Base-by-base conservation (phyloP, 1,284 basidiomycete genomes). In the Neonothopanus nambi region DNA sequence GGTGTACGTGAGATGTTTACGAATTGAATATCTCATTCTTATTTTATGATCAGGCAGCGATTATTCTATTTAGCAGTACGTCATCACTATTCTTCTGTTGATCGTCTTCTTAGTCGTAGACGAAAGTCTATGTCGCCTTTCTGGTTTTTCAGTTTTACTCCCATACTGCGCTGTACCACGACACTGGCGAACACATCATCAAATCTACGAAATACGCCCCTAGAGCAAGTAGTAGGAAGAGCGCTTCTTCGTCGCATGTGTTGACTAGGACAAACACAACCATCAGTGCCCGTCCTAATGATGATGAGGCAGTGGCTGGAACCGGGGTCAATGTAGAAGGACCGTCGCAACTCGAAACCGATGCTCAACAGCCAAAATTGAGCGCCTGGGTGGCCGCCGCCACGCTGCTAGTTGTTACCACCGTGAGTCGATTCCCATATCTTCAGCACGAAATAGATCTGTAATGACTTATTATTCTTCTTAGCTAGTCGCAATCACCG, bases 61-160 rank as follows among this genome's bases (percentile, higher is more conserved):
- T 96, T 52, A 83, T 96, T 48, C 76, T 95, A 3, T 78, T 95
- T 13, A 77, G 93, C 67, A 87, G 87, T 89, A 64, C 56, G 83
- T 67, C 49, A 50, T 57, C 56, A 38, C 26, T 1, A 11, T n/a
- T 12, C 18, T 26, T 23, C 39, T 17, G 9, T 15, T 12, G 5
- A 18, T 20, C 45, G 15, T 23, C 35, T 46, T 39, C 21, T 51
- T 59, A 47, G 53, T 9, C 35, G 42, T 40, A 20, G n/a, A 17
- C 40, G 38, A 17, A 54, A 88, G 85, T 87, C 52, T 93, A 94
- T 68, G 67, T 69, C 2, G 80, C 77, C 20, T 93, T 91, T 65
- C 78, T 95, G n/a, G 65, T 87, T 42, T 96, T 96, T 78, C 92
- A 95, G 66, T 82, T 96, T 8, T 92, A 84, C 68, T 90, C 91